Evolutionary conservation across 208 protist species (phyloP).

Genomic region (Lotmaria passim): DNA sequence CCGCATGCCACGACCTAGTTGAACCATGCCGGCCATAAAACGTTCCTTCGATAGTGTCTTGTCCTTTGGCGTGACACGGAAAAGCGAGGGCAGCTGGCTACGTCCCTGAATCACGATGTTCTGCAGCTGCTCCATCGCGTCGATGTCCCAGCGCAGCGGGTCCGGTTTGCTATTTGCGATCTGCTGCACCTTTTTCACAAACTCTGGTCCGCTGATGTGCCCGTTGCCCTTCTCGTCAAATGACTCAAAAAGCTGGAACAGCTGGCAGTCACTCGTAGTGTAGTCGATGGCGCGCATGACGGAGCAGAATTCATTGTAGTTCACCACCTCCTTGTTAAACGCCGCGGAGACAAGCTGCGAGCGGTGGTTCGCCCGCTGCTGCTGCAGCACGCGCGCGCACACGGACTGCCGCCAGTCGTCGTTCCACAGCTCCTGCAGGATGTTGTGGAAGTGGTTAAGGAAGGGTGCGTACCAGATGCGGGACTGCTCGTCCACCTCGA

Average conservation of each 20-base stretch:
- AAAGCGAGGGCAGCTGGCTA: conserved; percentile 68
- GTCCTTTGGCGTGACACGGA: conserved; percentile 68
- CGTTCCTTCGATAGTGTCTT: conserved; percentile 58
- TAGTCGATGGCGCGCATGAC: conserved; percentile 87
- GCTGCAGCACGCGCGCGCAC: conserved; percentile 66
- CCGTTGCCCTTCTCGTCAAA: conserved; percentile 68
- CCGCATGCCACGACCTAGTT: conserved; percentile 77
- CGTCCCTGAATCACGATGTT: conserved; percentile 88
- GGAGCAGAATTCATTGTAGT: conserved; percentile 89
- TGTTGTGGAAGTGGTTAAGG: conserved; percentile 77
- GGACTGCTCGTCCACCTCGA: conserved; percentile 67
- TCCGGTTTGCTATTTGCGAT: conserved; percentile 53
- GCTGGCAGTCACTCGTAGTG: conserved; percentile 75
- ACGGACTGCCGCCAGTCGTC: conserved; percentile 75
- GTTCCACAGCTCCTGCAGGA: conserved; percentile 70
- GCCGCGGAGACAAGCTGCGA: conserved; percentile 74
- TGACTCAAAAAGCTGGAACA: conserved; percentile 86
- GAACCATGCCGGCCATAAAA: conserved; percentile 71
- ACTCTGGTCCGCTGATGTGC: conserved; percentile 73
- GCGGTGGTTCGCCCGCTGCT: conserved; percentile 80
- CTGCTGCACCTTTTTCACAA: conserved; percentile 65
- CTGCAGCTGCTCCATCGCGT: conserved; percentile 88
- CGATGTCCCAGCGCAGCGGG: conserved; percentile 80
- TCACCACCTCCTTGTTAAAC: conserved; percentile 80
- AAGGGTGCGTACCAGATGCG: conserved; percentile 84